Evolutionary conservation across 768 basidiomycete genomes (phyloP).

Genomic region (Tulasnella sp.): DNA sequence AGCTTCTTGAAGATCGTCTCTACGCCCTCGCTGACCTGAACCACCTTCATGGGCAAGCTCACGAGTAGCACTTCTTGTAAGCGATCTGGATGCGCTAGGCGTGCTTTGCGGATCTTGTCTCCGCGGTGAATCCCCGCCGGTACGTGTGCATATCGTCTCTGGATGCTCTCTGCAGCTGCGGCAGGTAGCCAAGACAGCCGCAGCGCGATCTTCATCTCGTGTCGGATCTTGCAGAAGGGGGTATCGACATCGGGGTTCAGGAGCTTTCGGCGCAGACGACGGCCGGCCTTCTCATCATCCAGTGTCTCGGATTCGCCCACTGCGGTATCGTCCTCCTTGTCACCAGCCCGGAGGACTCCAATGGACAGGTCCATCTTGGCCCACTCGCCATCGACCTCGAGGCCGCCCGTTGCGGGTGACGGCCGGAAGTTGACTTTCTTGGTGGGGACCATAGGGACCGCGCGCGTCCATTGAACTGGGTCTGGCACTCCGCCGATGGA

Average conservation of each 20-base stretch:
- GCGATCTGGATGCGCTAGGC: slow-evolving; percentile 7
- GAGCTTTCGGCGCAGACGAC: slow-evolving; percentile 10
- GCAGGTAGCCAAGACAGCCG: slow-evolving; percentile 19
- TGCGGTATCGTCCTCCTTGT: slow-evolving; percentile 1
- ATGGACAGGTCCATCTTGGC: slow-evolving; percentile 46
- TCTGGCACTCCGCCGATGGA: slow-evolving; percentile 32
- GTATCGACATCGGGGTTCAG: slow-evolving; percentile 39
- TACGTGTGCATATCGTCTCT: background rate
- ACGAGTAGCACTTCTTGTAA: slow-evolving; percentile 9
- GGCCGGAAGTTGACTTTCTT: slow-evolving; percentile 17
- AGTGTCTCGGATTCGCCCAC: background rate
- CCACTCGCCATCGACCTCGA: slow-evolving; percentile 46
- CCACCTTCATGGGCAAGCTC: slow-evolving; percentile 11
- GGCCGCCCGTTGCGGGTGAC: slow-evolving; percentile 33
- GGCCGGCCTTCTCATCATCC: slow-evolving; percentile 9
- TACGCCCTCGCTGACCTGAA: slow-evolving; percentile 4
- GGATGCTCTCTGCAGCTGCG: background rate
- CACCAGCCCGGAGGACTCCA: slow-evolving; percentile 33
- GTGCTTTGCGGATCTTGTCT: background rate
- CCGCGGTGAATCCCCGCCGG: background rate
- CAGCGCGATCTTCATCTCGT: slow-evolving; percentile 44
- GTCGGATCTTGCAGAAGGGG: slow-evolving; percentile 47
- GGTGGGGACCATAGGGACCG: slow-evolving; percentile 16
- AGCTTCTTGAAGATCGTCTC: slow-evolving; percentile 10
- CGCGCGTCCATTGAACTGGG: slow-evolving; percentile 12